A percentile compares a stretch with the other conserved stretches of the same genome.
Conservation (phyloP, 108 stramenopile species). For the Bacterosira constricta region DNA sequence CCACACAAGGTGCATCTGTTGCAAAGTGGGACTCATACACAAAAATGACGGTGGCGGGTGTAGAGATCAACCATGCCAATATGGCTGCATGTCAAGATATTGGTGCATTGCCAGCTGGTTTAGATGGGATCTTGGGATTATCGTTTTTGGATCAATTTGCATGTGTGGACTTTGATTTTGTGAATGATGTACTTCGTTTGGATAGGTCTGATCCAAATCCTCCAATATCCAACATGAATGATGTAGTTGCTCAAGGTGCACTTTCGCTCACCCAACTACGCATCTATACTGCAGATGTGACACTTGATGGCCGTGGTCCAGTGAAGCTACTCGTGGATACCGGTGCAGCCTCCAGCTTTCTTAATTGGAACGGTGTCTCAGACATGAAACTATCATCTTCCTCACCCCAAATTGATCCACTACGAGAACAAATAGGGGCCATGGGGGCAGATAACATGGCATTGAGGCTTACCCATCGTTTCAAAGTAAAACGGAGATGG, state of each 20-base stretch:
- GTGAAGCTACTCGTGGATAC: conserved; percentile 80
- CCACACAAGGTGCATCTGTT: conserved; percentile 38
- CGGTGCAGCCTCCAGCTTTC: conserved; percentile 63
- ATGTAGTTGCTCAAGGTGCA: conserved; percentile 41
- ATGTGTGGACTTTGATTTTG: conserved; percentile 67
- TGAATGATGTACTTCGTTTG: conserved; percentile 36
- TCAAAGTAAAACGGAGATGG: conserved; percentile 52
- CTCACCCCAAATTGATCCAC: conserved; percentile 41
- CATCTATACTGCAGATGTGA: conserved; percentile 61
- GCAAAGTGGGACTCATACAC: conserved; percentile 53
- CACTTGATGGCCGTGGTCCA: conserved; percentile 67
- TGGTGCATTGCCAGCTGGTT: conserved; percentile 59
- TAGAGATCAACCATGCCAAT: conserved; percentile 25
- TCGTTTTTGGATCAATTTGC: conserved; percentile 71
- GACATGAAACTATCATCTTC: conserved; percentile 49
- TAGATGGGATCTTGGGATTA: conserved; percentile 85
- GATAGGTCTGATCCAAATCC: conserved; percentile 27
- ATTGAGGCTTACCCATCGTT: conserved; percentile 68
- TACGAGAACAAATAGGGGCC: conserved; percentile 54
- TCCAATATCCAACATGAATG: neutral
- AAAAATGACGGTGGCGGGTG: conserved; percentile 45
- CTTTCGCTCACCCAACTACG: conserved; percentile 57
- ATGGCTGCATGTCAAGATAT: conserved; percentile 76
- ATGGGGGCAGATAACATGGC: conserved; percentile 77
- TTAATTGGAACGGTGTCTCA: conserved; percentile 71